Conservation (phyloP, 345 rosid genomes). For the Passiflora organensis region DNA sequence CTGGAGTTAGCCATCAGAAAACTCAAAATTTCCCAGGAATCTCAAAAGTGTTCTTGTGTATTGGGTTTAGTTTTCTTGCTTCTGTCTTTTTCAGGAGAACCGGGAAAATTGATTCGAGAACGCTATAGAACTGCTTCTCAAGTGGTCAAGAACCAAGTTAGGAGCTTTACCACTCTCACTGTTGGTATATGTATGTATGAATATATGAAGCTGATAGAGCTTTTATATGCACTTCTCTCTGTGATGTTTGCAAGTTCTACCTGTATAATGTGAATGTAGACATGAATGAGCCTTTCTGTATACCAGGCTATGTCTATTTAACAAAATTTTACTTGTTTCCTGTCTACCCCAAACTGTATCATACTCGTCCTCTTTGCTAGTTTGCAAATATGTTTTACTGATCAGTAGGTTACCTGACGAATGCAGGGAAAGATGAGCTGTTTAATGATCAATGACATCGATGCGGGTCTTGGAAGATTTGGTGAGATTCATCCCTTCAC, state of each 20-base stretch:
- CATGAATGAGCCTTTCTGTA: too few relatives aligned
- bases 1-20: too few relatives aligned
- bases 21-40: too few relatives aligned
- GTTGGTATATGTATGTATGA: conserved; percentile 41
- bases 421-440: conserved; percentile 98
- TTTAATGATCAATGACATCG: conserved; percentile 91
- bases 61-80: not conserved
- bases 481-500: conserved; percentile 42
- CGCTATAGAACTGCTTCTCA: conserved; percentile 97
- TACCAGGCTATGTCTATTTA: too few relatives aligned
- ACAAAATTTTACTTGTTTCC: too few relatives aligned
- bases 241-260: not conserved
- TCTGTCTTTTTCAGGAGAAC: conserved; percentile 61
- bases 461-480: conserved; percentile 97
- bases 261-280: not conserved
- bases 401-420: conserved; percentile 8
- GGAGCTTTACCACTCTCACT: conserved; percentile 46
- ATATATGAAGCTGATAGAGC: conserved; percentile 18
- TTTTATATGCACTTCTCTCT: conserved; percentile 3
- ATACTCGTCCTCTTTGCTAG: too few relatives aligned
- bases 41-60: too few relatives aligned
- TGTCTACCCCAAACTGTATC: too few relatives aligned
- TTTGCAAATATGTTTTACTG: too few relatives aligned
- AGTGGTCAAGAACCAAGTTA: conserved; percentile 96
- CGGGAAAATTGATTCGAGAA: conserved; percentile 83